Base-by-base conservation (phyloP, 139 green algal genomes). In the Trebouxia sp. region DNA sequence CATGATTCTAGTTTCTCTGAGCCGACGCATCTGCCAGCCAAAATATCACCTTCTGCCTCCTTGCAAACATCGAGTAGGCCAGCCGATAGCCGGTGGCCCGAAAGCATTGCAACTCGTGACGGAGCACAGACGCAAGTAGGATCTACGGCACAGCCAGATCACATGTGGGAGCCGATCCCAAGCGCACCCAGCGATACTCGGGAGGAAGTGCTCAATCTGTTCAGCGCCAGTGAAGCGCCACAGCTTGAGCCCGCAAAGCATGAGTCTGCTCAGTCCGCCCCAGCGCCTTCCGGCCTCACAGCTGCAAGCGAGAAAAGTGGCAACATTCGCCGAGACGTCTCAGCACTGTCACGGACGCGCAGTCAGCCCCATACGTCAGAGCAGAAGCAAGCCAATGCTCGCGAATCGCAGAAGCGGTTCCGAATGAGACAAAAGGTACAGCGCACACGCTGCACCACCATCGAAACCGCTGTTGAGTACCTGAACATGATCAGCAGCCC, bases 381-480 rank as follows among this genome's bases (percentile, higher is more conserved):
- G 37, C 62, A 72, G 62, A 72, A 72, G 62, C 62, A 72, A 35
- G 62, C 62, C 6, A 72, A 72, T n/a, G 62, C 62, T 30, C 62
- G 62, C 11, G 62, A 72, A 15, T 72, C 62, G 32, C 62, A 72
- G 62, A 43, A 45, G 32, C 62, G 62, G 4, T 72, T 72, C 35
- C 42, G 62, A 22, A 30, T 72, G 62, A 32, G 62, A 30, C 62
- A 72, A 8, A 72, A 72, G 62, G 62, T 72, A 35, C 7, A 39
- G 37, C 17, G 47, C 47, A 1, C 3, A 17, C 47, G 4, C 47
- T 53, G 47, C 47, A 53, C 47, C 51, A 65, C n/a, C n/a, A n/a
- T n/a, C n/a, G n/a, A n/a, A n/a, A n/a, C n/a, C n/a, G n/a, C n/a
- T n/a, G n/a, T n/a, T n/a, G n/a, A n/a, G n/a, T n/a, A n/a, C n/a